These are phyloP conservation scores for Gaertneriomyces semiglobifer DNA, from an alignment of 192 early-diverging fungal genomes.

Conservation along the genomic window DNA sequence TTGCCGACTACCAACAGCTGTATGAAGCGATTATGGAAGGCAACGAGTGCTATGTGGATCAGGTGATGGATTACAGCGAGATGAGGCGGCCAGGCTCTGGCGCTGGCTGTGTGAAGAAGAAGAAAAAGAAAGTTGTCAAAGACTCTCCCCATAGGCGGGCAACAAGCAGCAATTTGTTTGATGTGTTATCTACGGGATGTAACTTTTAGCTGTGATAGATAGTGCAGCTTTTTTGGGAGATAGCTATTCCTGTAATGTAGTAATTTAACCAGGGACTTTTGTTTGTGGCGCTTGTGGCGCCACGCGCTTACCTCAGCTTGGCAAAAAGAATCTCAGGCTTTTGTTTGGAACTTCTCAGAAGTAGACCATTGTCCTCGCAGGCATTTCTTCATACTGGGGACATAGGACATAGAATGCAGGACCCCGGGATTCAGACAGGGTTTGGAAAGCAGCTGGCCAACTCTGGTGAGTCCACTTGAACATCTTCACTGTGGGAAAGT, in stretches of 20 bases:
- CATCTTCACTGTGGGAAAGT: no score
- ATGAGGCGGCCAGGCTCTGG: neutral
- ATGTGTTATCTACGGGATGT: constrained; percentile 1
- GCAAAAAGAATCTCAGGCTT: no score
- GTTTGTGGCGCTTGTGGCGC: no score
- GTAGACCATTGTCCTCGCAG: no score
- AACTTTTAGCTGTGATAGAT: neutral
- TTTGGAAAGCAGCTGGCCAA: constrained; percentile 69
- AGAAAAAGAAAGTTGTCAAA: constrained; percentile 1
- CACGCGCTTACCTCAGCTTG: no score
- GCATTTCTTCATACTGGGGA: no score
- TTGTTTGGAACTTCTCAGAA: no score
- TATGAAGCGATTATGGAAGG: constrained; percentile 9
- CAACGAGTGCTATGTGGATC: constrained; percentile 3
- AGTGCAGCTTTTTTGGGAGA: no score
- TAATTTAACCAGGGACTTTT: no score
- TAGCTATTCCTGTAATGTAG: no score
- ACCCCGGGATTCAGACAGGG: neutral
- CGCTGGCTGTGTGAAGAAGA: neutral
- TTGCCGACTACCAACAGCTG: neutral
- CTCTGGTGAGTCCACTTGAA: constrained; percentile 48
- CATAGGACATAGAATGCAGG: no score
- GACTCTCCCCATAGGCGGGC: neutral
- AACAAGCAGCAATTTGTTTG: constrained; percentile 4
- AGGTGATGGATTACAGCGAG: constrained; percentile 1